Evolutionary conservation across 78 protist genomes (phyloP).

Genomic region (Dictyostelium capitatum): DNA sequence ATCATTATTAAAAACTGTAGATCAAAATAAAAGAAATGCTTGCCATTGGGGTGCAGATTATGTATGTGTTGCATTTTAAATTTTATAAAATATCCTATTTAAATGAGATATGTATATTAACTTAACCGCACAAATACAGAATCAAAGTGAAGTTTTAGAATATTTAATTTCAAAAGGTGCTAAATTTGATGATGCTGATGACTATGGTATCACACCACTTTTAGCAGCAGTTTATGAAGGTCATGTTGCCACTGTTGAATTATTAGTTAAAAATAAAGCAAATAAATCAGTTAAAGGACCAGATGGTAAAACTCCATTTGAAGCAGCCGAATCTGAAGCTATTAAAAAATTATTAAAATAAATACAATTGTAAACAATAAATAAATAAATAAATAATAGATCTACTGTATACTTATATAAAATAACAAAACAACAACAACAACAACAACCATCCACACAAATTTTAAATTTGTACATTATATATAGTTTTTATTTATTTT

Average conservation of each 20-base stretch:
- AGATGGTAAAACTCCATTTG: slow-evolving; percentile 66
- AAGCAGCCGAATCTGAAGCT: slow-evolving; percentile 45
- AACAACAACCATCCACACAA: no score
- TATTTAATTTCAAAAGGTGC: slow-evolving; percentile 46
- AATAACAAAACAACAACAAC: background rate
- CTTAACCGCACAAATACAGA: background rate
- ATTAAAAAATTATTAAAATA: slow-evolving; percentile 48
- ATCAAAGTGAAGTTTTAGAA: slow-evolving; percentile 31
- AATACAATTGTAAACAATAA: background rate
- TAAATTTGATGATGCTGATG: slow-evolving; percentile 25
- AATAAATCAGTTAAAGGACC: slow-evolving; percentile 13
- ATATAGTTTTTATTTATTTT: background rate
- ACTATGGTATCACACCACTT: slow-evolving; percentile 79
- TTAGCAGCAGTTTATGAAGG: slow-evolving; percentile 72
- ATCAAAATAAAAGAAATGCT: slow-evolving; percentile 58
- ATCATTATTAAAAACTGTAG: slow-evolving; percentile 9
- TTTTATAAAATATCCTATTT: background rate
- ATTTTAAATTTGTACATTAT: background rate
- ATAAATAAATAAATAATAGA: background rate
- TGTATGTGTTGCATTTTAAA: background rate
- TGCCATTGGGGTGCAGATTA: slow-evolving; percentile 77
- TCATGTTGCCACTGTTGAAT: slow-evolving; percentile 30
- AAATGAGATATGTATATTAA: background rate
- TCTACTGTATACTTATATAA: background rate
- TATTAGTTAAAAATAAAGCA: slow-evolving; percentile 53